phyloP scores from a whole-genome alignment of 2,329 filamentous ascomycete species.

The Alternaria arborescens region DNA sequence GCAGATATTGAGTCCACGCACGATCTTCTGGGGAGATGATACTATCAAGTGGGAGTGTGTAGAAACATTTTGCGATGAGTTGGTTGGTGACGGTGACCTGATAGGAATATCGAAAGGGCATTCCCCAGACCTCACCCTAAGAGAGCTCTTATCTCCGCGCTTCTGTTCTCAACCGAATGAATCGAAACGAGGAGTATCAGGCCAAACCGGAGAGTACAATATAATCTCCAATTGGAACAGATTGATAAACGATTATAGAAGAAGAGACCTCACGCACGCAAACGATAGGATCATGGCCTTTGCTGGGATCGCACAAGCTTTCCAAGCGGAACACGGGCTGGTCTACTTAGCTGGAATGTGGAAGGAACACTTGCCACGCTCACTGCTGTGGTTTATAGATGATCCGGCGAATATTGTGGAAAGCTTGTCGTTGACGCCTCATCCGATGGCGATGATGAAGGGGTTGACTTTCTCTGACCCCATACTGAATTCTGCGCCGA shows the following conservation, averaged over 20 bases:
- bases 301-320: not conserved
- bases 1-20: conserved; percentile 23
- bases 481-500: no score
- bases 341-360: not conserved
- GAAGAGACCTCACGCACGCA: not conserved
- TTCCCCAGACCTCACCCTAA: no score
- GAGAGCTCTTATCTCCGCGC: no score
- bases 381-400: not conserved
- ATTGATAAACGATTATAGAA: not conserved
- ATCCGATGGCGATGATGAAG: no score
- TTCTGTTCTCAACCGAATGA: no score
- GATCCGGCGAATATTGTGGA: not conserved
- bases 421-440: no score
- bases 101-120: no score
- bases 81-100: not conserved
- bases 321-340: not conserved
- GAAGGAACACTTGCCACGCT: not conserved
- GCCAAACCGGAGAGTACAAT: no score
- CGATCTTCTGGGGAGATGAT: conserved; percentile 16
- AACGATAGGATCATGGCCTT: not conserved
- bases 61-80: conserved; percentile 16
- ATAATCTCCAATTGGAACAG: no score
- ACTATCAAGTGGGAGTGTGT: conserved; percentile 26
- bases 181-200: no score
- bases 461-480: no score